Base-by-base conservation (phyloP, 441 rosid genomes). In the Pelargonium australe region DNA sequence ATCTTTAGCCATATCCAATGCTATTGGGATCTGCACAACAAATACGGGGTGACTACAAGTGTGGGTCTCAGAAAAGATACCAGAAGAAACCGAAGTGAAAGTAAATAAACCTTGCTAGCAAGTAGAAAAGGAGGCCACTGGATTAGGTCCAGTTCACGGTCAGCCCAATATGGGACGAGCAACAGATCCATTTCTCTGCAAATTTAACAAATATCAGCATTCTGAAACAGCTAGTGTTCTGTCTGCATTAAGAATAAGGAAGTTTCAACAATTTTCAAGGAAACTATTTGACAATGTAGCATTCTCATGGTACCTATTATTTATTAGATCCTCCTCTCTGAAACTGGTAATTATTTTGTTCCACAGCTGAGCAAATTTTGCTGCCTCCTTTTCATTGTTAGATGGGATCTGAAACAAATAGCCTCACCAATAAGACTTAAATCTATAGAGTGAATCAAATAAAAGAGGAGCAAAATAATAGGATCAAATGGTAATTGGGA, bases 141-240 rank as follows among this genome's bases (percentile, higher is more conserved):
- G 69, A 83, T 90, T 63, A 88, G 87, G 17, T 81, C 87, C 81
- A 95, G 79, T 76, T 89, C 97, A 73, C 87, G 98, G 77, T 95
- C 97, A 69, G 98, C 99, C 96, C 98, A 95, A 82, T 95, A 95
- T 65, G 99, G 99, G 81, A 95, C 99, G 82, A 95, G 97, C 81
- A 95, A 83, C 74, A 95, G 80, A 76, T 92, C 80, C 97, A 86
- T 95, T 83, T 95, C 99, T 92, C 99, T 95, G 80, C 74, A 76
- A 64, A 74, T 28, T 28, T 57, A 70, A 69, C 69, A 51, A 72
- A 67, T n/a, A 4, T 76, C 60, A 76, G 37, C 69, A 69, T 43
- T n/a, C 57, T 49, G 64, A 17, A 25, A 66, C 2, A 20, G 23
- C 55, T 72, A 44, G 13, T 70, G 34, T 37, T 14, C 44, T 12